A percentile compares a stretch with the other conserved stretches of the same genome.
Conservation (phyloP, 2,329 filamentous ascomycete genomes). For the Monilinia vaccinii-corymbosi region DNA sequence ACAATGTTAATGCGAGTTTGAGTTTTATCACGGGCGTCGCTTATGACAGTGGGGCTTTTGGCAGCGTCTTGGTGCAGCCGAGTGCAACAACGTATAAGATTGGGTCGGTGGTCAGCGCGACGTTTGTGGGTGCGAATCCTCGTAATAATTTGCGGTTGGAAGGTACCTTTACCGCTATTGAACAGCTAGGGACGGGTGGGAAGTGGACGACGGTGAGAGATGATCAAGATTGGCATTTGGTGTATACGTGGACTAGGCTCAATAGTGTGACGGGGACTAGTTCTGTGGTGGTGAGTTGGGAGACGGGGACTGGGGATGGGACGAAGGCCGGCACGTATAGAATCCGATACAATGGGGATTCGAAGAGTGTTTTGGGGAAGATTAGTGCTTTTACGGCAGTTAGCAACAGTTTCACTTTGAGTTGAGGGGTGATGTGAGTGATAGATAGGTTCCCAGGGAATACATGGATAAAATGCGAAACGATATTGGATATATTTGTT, state of each 20-base stretch:
- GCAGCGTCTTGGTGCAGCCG: constrained; percentile 51
- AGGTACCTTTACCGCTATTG: constrained; percentile 67
- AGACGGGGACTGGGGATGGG: constrained; percentile 46
- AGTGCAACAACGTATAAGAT: constrained; percentile 43
- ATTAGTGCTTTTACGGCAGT: constrained; percentile 61
- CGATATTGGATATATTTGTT: not conserved
- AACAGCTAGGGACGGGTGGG: constrained; percentile 39
- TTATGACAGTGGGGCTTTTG: constrained; percentile 61
- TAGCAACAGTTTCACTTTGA: constrained; percentile 33
- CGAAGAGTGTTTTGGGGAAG: constrained; percentile 50
- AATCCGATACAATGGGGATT: constrained; percentile 74
- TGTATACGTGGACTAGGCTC: constrained; percentile 70
- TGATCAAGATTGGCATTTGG: constrained; percentile 75
- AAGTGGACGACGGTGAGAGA: constrained; percentile 58
- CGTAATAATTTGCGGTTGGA: constrained; percentile 77
- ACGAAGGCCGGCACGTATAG: constrained; percentile 61
- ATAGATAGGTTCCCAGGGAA: no score
- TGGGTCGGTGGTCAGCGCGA: constrained; percentile 54
- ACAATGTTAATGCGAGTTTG: constrained; percentile 64
- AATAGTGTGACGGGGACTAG: constrained; percentile 62
- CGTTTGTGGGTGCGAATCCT: constrained; percentile 80
- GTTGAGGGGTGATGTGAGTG: not conserved
- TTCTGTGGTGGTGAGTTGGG: constrained; percentile 72
- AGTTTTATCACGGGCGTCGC: constrained; percentile 77
- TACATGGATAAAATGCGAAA: not conserved